phyloP scores from a whole-genome alignment of 345 rosid genomes.

The Melaleuca alternifolia region DNA sequence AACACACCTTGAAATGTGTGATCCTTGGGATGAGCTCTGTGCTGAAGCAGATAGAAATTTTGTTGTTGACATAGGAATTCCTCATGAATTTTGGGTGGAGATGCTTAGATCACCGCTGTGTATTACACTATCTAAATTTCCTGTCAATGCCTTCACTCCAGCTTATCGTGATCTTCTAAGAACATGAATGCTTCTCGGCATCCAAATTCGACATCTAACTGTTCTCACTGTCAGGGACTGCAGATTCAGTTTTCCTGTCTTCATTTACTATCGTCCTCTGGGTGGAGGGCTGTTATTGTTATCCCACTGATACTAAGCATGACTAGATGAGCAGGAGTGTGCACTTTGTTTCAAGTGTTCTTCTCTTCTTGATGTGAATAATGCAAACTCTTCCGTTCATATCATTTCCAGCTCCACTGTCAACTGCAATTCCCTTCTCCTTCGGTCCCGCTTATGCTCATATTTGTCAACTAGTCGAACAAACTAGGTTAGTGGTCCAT shows the following conservation, averaged over 20 bases:
- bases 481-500: neutral
- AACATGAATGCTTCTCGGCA: neutral
- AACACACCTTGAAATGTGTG: neutral
- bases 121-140: neutral
- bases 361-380: neutral
- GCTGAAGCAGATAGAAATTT: neutral
- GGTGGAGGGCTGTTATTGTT: neutral
- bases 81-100: neutral
- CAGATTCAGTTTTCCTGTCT: neutral
- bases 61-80: neutral
- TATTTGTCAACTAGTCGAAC: neutral
- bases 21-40: neutral
- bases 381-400: neutral
- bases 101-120: neutral
- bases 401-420: neutral
- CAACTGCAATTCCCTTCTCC: neutral
- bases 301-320: neutral
- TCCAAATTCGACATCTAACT: neutral
- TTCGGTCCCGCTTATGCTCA: neutral
- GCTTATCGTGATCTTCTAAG: neutral
- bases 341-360: neutral
- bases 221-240: neutral
- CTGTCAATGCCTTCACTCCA: neutral
- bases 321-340: neutral
- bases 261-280: neutral